These are phyloP conservation scores for Saprolegnia parasitica DNA, from an alignment of 352 stramenopile species.

Conservation along the genomic window DNA sequence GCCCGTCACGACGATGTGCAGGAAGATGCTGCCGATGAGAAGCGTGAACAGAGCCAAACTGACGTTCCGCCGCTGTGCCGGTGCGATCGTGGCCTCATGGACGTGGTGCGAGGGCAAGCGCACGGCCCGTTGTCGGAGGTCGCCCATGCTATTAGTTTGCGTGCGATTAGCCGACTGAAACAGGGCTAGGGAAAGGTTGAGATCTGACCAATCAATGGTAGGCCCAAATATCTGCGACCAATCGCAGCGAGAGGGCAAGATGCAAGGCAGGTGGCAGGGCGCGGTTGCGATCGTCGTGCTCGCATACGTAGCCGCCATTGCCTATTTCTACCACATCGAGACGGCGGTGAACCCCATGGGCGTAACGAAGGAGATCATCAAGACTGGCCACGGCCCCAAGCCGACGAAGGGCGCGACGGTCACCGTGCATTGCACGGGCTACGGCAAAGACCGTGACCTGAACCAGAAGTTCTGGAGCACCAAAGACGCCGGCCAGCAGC, in stretches of 20 bases:
- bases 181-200: no score
- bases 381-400: conserved; percentile 48
- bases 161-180: no score
- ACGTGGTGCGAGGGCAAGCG: no score
- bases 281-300: not conserved
- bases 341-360: conserved; percentile 38
- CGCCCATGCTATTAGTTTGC: no score
- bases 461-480: conserved; percentile 94
- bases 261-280: not conserved
- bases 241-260: not conserved
- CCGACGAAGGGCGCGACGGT: conserved; percentile 58
- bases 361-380: conserved; percentile 58
- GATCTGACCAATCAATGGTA: not conserved
- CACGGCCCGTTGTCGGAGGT: no score
- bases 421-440: conserved; percentile 81
- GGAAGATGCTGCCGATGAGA: not conserved
- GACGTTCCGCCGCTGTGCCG: not conserved
- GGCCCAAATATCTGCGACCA: no score
- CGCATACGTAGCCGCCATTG: not conserved
- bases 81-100: not conserved
- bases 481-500: conserved; percentile 91
- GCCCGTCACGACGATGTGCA: not conserved
- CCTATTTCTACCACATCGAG: conserved; percentile 9
- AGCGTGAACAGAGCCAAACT: not conserved
- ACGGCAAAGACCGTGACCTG: conserved; percentile 65